Percentiles rank a stretch among this genome's conserved stretches.
Evolutionary conservation across 768 basidiomycete genomes (phyloP).

Genomic region (Artomyces pyxidatus): DNA sequence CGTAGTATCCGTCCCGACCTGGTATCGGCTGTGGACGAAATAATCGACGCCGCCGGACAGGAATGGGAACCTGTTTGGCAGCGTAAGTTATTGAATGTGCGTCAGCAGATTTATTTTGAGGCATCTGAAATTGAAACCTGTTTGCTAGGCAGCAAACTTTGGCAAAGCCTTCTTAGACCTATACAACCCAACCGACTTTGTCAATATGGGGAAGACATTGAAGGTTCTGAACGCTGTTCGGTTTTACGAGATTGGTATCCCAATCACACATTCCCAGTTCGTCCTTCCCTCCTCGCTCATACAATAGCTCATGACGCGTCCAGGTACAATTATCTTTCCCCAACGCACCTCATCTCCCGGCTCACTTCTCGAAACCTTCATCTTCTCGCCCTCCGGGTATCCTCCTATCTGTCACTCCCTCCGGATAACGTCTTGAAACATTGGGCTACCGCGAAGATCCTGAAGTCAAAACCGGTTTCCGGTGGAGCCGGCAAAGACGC

Average conservation of each 20-base stretch:
- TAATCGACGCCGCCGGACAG: slow-evolving; percentile 87
- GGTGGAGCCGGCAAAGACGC: slow-evolving; percentile 44
- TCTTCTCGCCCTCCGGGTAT: slow-evolving; percentile 86
- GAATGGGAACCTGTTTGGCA: slow-evolving; percentile 94
- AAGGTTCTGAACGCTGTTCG: slow-evolving; percentile 93
- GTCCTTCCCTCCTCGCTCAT: background rate
- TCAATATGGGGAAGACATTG: slow-evolving; percentile 85
- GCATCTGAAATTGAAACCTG: too few species aligned
- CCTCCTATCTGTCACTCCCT: slow-evolving; percentile 72
- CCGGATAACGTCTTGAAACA: slow-evolving; percentile 86
- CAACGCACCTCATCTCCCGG: slow-evolving; percentile 71
- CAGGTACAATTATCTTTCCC: slow-evolving; percentile 79
- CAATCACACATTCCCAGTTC: slow-evolving; percentile 80
- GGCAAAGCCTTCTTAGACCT: slow-evolving; percentile 91
- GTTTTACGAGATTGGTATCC: slow-evolving; percentile 87
- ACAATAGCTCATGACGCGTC: slow-evolving; percentile 1
- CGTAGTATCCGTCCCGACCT: slow-evolving; percentile 83
- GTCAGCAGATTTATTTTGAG: slow-evolving; percentile 19
- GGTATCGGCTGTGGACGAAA: slow-evolving; percentile 80
- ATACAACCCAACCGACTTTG: slow-evolving; percentile 87
- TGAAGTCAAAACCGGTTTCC: slow-evolving; percentile 54
- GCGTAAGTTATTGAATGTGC: slow-evolving; percentile 71
- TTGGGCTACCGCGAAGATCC: slow-evolving; percentile 93
- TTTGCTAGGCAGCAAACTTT: slow-evolving; percentile 83
- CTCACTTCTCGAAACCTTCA: slow-evolving; percentile 85